Percentiles rank a stretch among this genome's conserved stretches.
Conservation (phyloP, 2,329 filamentous ascomycete genomes). For the Clarireedia paspali region DNA sequence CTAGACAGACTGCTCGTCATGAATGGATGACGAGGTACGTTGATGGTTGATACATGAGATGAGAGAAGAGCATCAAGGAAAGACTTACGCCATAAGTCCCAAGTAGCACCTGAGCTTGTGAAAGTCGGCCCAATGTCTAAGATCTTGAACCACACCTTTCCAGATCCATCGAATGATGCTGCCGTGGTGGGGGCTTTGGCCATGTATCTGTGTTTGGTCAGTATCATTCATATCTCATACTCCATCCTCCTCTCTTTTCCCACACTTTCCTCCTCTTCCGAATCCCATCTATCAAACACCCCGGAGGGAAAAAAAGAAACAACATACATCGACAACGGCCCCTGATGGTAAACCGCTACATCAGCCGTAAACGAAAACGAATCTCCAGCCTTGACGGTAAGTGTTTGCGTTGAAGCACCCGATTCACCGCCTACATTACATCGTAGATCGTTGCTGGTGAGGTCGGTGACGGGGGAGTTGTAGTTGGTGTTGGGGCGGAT, state of each 20-base stretch:
- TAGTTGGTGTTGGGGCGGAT: slow-evolving; percentile 40
- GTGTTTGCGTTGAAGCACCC: slow-evolving; percentile 17
- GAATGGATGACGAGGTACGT: too few species aligned
- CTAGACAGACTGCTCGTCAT: too few species aligned
- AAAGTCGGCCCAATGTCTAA: slow-evolving; percentile 29
- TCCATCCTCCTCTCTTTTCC: neutral
- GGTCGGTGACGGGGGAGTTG: slow-evolving; percentile 39
- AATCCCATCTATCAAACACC: neutral
- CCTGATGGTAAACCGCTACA: slow-evolving; percentile 30
- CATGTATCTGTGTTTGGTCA: slow-evolving; percentile 16
- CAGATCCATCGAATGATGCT: slow-evolving; percentile 30
- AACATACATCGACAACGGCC: slow-evolving; percentile 27
- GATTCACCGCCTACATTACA: slow-evolving; percentile 35
- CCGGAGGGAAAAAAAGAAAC: neutral
- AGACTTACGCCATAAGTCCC: slow-evolving; percentile 23
- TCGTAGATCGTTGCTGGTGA: slow-evolving; percentile 27
- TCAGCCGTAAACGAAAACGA: slow-evolving; percentile 41
- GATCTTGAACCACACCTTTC: slow-evolving; percentile 33
- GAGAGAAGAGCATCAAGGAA: neutral
- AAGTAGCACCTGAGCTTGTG: slow-evolving; percentile 16
- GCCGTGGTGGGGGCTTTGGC: slow-evolving; percentile 31
- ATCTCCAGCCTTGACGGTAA: slow-evolving; percentile 31
- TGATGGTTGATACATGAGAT: too few species aligned
- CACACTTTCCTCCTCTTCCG: neutral
- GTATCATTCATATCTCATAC: neutral